Base-by-base conservation (phyloP, 306 rosid species). In the Citrullus mucosospermus region DNA sequence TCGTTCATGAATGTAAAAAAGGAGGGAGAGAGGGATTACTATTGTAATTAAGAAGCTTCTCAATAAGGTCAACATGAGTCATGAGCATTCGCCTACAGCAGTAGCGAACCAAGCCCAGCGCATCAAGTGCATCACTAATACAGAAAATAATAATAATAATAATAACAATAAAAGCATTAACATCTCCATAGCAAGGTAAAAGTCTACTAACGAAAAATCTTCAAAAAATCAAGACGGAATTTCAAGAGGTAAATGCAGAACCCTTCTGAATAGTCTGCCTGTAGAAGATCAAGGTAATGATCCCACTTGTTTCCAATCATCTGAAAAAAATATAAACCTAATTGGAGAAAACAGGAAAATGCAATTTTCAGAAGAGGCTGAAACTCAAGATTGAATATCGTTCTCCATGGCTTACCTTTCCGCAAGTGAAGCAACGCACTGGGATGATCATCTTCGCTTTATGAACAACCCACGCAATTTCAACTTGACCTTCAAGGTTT, bases 271-370 rank as follows among this genome's bases (percentile, higher is more conserved):
- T 92, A 95, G 77, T 95, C 98, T 0, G 97, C 86, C 73, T 95
- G 97, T 36, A 92, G 88, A 87, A 95, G 96, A 75, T 95, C 97
- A 38, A 95, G 89, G 80, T 95, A 95, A 7, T 88, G 53, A 51
- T 95, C 98, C 97, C 98, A 95, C 81, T 95, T 95, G 92, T 95
- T 91, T 73, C 96, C 98, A 55, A 95, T 92, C 44, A 95, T 96
- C 98, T 91, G 81, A 22, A 44, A 86, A 13, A 10, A 18, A 28
- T 44, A 51, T 69, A 22, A 83, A 79, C 28, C 48, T 32, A 32
- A 32, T 32, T 10, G 43, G 11, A 39, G 25, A 43, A 41, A 18
- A 38, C 32, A 4, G 2, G 44, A 67, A 61, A 30, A 62, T 6
- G 4, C 2, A 62, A 63, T 63, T 34, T 12, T 15, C 13, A 20